phyloP scores from a whole-genome alignment of 257 asterid species.

The Solanum appendiculatum region DNA sequence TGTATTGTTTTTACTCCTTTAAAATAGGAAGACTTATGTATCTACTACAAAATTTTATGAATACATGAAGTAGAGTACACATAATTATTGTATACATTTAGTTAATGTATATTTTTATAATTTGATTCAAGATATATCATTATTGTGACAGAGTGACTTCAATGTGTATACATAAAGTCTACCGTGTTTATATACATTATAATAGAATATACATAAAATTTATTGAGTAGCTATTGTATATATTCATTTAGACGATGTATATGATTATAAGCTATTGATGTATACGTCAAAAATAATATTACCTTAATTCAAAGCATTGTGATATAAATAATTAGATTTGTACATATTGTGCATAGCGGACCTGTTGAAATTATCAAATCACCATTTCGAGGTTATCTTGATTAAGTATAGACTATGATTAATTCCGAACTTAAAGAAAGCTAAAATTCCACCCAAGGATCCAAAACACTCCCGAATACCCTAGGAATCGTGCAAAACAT shows the following conservation, averaged over 20 bases:
- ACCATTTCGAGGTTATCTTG: too few relatives aligned
- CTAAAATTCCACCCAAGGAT: too few relatives aligned
- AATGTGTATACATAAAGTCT: not conserved
- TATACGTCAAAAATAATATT: not conserved
- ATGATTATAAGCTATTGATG: too few relatives aligned
- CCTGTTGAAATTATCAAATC: too few relatives aligned
- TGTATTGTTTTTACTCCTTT: not conserved
- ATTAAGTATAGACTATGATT: too few relatives aligned
- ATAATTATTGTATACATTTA: not conserved
- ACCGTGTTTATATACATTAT: not conserved
- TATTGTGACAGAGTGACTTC: not conserved
- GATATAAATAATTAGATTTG: not conserved
- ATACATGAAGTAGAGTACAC: not conserved
- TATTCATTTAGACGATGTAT: too few relatives aligned
- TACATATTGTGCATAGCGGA: too few relatives aligned
- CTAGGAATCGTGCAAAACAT: too few relatives aligned
- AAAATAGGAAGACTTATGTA: not conserved
- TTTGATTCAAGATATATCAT: not conserved
- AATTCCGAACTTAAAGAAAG: too few relatives aligned
- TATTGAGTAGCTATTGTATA: not conserved
- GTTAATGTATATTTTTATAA: not conserved
- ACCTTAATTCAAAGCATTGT: not conserved
- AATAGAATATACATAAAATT: not conserved
- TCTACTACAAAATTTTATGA: not conserved
- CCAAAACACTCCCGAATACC: too few relatives aligned